Conservation (phyloP, 371 early-diverging fungal genomes). For the Chytridium lagenaria region DNA sequence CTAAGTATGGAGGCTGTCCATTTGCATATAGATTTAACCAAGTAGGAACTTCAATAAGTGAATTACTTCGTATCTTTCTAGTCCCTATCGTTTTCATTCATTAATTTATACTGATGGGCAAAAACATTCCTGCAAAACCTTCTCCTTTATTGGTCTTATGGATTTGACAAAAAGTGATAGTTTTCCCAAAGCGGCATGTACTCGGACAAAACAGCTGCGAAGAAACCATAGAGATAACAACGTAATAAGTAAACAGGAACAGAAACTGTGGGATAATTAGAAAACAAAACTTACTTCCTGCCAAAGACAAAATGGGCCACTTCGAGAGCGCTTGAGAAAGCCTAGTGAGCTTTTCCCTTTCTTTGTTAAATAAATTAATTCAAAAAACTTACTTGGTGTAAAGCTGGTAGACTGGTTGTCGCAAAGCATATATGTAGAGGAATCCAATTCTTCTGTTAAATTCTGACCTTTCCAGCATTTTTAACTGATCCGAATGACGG, state of each 20-base stretch:
- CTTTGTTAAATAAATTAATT: background rate
- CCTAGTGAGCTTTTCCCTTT: constrained; percentile 55
- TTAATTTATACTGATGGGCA: too few relatives aligned
- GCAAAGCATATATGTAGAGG: constrained; percentile 80
- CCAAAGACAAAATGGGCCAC: constrained; percentile 67
- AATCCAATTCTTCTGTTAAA: constrained; percentile 69
- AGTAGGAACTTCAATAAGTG: too few relatives aligned
- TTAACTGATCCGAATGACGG: background rate
- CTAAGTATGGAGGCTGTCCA: too few relatives aligned
- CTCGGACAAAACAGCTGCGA: constrained; percentile 54
- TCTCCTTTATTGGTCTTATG: too few relatives aligned
- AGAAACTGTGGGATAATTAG: too few relatives aligned
- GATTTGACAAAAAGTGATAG: constrained; percentile 70
- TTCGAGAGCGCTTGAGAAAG: constrained; percentile 60
- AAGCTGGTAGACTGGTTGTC: constrained; percentile 82
- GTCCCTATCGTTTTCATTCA: too few relatives aligned
- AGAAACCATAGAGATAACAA: background rate
- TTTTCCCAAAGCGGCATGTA: constrained; percentile 94
- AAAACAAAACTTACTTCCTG: constrained; percentile 58
- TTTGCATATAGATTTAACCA: too few relatives aligned
- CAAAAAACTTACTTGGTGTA: constrained; percentile 70
- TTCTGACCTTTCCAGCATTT: constrained; percentile 79
- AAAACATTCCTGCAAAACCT: too few relatives aligned
- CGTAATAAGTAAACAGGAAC: too few relatives aligned
- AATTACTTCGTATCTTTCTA: too few relatives aligned